Conservation (phyloP, 2,329 filamentous ascomycete species). For the Myriangium duriaei region DNA sequence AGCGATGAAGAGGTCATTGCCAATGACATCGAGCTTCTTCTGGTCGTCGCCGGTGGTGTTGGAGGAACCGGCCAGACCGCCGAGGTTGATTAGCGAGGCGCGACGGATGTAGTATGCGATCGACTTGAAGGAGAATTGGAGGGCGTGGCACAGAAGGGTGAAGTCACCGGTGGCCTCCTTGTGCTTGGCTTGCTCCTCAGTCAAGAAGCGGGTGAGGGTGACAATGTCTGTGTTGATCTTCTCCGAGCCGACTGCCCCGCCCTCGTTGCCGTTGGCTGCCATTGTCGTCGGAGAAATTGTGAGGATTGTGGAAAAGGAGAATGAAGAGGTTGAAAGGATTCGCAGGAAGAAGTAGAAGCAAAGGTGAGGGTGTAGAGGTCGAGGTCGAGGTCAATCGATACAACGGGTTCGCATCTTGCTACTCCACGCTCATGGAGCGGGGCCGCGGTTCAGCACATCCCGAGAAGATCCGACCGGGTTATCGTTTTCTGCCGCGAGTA, state of each 20-base stretch:
- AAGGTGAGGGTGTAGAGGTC: too few species aligned
- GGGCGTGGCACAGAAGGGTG: conserved; percentile 93
- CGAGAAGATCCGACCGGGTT: too few species aligned
- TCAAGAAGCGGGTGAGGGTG: conserved; percentile 88
- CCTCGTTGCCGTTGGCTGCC: conserved; percentile 29
- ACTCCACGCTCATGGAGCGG: too few species aligned
- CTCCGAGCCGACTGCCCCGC: conserved; percentile 49
- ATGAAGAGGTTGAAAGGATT: too few species aligned
- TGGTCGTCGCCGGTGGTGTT: conserved; percentile 97
- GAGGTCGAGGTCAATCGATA: too few species aligned
- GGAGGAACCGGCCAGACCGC: conserved; percentile 83
- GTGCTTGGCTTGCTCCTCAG: conserved; percentile 88
- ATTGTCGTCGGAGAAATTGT: conserved; percentile 27
- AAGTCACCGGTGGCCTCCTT: conserved; percentile 96
- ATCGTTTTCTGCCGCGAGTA: too few species aligned
- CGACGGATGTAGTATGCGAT: conserved; percentile 99
- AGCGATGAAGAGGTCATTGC: conserved; percentile 93
- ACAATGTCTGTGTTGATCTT: conserved; percentile 93
- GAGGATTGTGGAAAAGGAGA: too few species aligned
- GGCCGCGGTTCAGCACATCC: too few species aligned
- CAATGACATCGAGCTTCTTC: conserved; percentile 99
- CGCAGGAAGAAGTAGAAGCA: too few species aligned
- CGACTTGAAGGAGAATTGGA: conserved; percentile 99
- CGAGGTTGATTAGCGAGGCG: conserved; percentile 77
- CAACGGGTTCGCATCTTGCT: too few species aligned